Conservation (phyloP, 139 green algal species). For the Picochlorum sp. region DNA sequence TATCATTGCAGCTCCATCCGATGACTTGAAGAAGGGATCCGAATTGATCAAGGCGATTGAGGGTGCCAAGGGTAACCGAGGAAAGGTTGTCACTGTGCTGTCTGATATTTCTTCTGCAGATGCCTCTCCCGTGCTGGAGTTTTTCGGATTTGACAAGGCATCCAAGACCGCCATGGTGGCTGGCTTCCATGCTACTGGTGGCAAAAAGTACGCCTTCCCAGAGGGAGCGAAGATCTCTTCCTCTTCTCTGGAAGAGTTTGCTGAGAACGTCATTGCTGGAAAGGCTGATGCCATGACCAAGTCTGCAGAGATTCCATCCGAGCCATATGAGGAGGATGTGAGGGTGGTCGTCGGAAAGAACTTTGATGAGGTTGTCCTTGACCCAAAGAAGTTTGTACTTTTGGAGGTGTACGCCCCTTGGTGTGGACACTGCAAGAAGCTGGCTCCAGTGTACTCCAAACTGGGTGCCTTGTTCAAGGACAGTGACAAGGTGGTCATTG, state of each 20-base stretch:
- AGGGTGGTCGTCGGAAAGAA: slow-evolving; percentile 25
- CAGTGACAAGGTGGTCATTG: slow-evolving; percentile 44
- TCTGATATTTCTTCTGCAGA: slow-evolving; percentile 18
- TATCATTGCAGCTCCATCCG: slow-evolving; percentile 34
- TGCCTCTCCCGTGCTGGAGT: slow-evolving; percentile 58
- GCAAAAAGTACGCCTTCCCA: slow-evolving; percentile 55
- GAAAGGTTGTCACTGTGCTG: slow-evolving; percentile 36
- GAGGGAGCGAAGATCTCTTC: slow-evolving; percentile 31
- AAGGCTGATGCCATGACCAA: slow-evolving; percentile 21
- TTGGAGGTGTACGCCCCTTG: slow-evolving; percentile 63
- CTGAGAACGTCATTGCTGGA: slow-evolving; percentile 35
- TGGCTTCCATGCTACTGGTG: slow-evolving; percentile 59
- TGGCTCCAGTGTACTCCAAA: slow-evolving; percentile 46
- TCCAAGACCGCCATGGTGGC: slow-evolving; percentile 35
- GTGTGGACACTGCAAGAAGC: slow-evolving; percentile 55
- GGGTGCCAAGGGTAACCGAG: slow-evolving; percentile 9
- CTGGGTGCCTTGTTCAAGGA: slow-evolving; percentile 29
- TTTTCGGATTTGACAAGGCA: slow-evolving; percentile 64
- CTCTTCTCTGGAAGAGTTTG: slow-evolving; percentile 43
- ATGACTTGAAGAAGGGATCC: slow-evolving; percentile 11
- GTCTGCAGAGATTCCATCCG: slow-evolving; percentile 16
- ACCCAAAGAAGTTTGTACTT: slow-evolving; percentile 34
- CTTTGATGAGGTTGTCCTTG: slow-evolving; percentile 29
- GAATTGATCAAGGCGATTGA: slow-evolving; percentile 11
- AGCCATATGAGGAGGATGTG: slow-evolving; percentile 27